Percentiles rank a stretch among this genome's conserved stretches.
Conservation (phyloP, 2,329 filamentous ascomycete species). For the Trichoderma afroharzianum region DNA sequence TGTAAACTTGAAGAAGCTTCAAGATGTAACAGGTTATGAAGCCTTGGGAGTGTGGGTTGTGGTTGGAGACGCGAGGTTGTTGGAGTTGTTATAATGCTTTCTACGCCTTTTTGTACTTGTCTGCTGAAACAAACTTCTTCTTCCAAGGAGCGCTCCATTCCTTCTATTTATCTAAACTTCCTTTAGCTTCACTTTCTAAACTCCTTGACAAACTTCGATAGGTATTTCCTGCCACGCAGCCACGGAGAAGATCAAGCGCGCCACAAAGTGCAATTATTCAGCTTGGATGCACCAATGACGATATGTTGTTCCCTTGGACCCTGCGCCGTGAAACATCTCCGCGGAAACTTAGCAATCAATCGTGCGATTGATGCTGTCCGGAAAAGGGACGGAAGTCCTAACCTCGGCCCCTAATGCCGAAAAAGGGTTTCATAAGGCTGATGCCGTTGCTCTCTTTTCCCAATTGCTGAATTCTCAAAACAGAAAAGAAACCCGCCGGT, state of each 20-base stretch:
- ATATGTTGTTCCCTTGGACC: background rate
- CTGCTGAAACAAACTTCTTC: background rate
- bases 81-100: background rate
- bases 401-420: background rate
- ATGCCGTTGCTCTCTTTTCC: background rate
- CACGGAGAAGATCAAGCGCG: background rate
- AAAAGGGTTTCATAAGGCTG: background rate
- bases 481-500: background rate
- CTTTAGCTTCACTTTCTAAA: background rate
- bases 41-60: background rate
- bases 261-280: background rate
- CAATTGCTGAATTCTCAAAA: background rate
- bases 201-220: background rate
- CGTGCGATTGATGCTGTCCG: background rate
- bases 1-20: background rate
- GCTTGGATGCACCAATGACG: slow-evolving; percentile 1
- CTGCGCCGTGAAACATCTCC: background rate
- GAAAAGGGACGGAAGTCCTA: background rate
- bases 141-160: background rate
- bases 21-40: background rate
- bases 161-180: background rate
- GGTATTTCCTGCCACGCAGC: background rate
- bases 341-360: slow-evolving; percentile 4
- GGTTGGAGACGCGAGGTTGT: background rate
- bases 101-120: background rate